Base-by-base conservation (phyloP, 2,329 filamentous ascomycete genomes). In the Sarocladium kiliense region DNA sequence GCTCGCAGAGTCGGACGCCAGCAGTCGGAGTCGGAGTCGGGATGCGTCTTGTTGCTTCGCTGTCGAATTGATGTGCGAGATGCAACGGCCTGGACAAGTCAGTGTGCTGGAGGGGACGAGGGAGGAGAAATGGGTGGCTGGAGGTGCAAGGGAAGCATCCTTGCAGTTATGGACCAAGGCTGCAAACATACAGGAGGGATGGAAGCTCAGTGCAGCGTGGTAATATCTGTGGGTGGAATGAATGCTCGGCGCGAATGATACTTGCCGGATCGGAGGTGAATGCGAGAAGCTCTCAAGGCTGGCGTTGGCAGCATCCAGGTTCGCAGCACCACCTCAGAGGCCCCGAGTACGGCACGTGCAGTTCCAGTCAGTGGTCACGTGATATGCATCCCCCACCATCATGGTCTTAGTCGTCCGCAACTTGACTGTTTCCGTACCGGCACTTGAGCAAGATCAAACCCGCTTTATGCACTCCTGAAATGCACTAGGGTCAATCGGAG, bases 221-320 rank as follows among this genome's bases (percentile, higher is more conserved):
- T 36, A 36, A 19, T 19, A 36, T 34, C 9, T 36, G 47, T 36
- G n/a, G 23, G 12, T 34, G 3, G 30, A 51, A 51, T 27, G 47
- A 51, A 51, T 51, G 47, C 47, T 51, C 47, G 47, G 47, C 47
- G 47, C 47, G 47, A 51, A 51, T 23, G 47, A 51, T 51, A 51
- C 47, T 51, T 51, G 47, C 47, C 47, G 27, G 47, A n/a, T 51
- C n/a, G 30, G 19, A 36, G 47, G 47, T 51, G 30, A 51, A 21
- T 19, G 30, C 30, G 47, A 51, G 47, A 14, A 51, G 47, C 47
- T 51, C 47, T 12, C n/a, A 32, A 51, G 9, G n/a, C 47, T 51
- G 47, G 47, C 19, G 30, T 4, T 51, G 47, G 47, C 16, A 36
- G 47, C 27, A 51, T 51, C 44, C 44, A 51, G 27, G 5, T 51